Evolutionary conservation across 148 eudicot genomes (phyloP), one percentile per base, ranked within the genome.

Genomic region (Amaranthus hypochondriacus): DNA sequence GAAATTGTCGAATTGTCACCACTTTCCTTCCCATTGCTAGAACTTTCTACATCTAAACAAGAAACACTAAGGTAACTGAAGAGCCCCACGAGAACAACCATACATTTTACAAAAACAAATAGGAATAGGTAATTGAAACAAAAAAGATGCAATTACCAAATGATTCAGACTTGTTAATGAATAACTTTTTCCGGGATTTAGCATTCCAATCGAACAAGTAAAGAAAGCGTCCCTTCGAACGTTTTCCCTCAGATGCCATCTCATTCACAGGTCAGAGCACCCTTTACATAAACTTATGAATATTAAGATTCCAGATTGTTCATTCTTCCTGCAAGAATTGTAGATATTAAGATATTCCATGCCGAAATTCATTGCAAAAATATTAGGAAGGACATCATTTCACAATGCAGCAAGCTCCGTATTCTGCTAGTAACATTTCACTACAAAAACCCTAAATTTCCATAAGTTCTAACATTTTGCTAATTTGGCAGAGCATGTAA

Each of bases 171-270:
- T 87, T 92, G 87, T 75, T 86, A 5, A 90, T 80, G 83, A 95
- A 95, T 56, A 90, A 87, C 87, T 88, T 95, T 76, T 90, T 95
- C 77, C 88, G 82, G 43, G 97, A 90, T 85, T 95, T 95, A 54
- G 78, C 86, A 85, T 90, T 87, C 97, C 97, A 95, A 80, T 92
- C 98, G 75, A 95, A 95, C 89, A 95, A 79, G 84, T 92, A 86
- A 70, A 90, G 86, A 71, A 95, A 89, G 21, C 96, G 86, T 44
- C 96, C 98, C 79, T 87, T 94, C 2, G 87, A 86, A 56, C 79
- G 82, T 80, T 83, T 84, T 70, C 84, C 87, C 79, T 89, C 97
- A 56, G 86, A 78, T 69, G 87, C 96, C 98, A 94, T 94, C 84
- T 76, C 76, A 74, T 83, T 73, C 76, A 62, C 39, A 28, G 39